These are phyloP conservation scores for Colletotrichum sp. DNA, from an alignment of 2,329 filamentous ascomycete species.

Conservation along the genomic window DNA sequence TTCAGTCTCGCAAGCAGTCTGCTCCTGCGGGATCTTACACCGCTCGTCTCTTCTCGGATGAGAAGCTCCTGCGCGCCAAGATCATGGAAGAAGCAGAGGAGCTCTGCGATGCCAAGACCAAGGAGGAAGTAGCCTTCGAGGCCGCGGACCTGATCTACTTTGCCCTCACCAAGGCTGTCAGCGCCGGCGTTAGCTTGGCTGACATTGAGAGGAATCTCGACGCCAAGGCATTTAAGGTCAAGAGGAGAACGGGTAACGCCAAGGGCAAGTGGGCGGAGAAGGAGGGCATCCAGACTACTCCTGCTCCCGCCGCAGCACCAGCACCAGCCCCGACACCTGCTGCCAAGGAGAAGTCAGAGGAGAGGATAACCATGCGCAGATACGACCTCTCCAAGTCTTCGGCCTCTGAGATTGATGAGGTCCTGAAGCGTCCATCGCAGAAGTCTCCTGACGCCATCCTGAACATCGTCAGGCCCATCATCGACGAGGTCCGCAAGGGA, in stretches of 20 bases:
- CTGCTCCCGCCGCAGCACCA: constrained; percentile 26
- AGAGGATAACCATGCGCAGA: constrained; percentile 81
- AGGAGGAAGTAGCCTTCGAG: constrained; percentile 89
- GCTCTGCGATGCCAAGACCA: constrained; percentile 83
- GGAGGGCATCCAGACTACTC: constrained; percentile 65
- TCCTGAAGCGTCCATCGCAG: constrained; percentile 88
- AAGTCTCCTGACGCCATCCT: constrained; percentile 94
- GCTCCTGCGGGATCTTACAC: constrained; percentile 94
- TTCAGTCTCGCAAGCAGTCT: constrained; percentile 79
- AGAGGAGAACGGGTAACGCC: constrained; percentile 89
- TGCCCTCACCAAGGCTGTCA: constrained; percentile 86
- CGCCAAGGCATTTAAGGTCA: constrained; percentile 93
- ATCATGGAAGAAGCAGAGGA: constrained; percentile 99
- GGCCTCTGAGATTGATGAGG: constrained; percentile 70
- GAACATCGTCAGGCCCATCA: constrained; percentile 88
- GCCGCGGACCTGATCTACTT: constrained; percentile 97
- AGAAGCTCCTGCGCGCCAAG: constrained; percentile 88
- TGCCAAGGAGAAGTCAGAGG: constrained; percentile 39
- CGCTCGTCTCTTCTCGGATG: constrained; percentile 87
- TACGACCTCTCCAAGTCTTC: constrained; percentile 72
- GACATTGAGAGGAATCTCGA: constrained; percentile 94
- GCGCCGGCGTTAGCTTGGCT: constrained; percentile 81
- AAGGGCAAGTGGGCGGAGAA: constrained; percentile 93
- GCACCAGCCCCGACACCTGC: constrained; percentile 33
- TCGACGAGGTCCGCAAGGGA: constrained; percentile 81